Evolutionary conservation across 108 stramenopile species (phyloP).

Genomic region (Tribonema minus): DNA sequence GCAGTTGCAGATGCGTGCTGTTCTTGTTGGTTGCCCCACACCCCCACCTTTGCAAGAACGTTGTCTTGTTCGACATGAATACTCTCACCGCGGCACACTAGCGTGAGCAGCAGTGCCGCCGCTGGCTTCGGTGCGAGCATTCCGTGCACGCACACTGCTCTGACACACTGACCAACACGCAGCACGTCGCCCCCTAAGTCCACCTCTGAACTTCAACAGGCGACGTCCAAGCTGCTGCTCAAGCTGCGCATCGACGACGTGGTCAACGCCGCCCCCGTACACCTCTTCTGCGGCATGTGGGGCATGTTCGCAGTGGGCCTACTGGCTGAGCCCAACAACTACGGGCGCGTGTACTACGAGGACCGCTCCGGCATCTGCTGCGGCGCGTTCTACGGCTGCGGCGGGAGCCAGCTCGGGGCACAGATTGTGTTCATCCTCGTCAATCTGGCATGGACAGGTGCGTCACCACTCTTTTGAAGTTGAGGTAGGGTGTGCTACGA

Average conservation of each 20-base stretch:
- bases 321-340: conserved; percentile 29
- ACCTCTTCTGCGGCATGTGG: conserved; percentile 32
- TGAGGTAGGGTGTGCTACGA: conserved; percentile 24
- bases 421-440: not conserved
- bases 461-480: no score
- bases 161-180: no score
- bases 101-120: no score
- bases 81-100: no score
- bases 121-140: no score
- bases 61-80: no score
- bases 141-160: no score
- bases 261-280: conserved; percentile 12
- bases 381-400: conserved; percentile 35
- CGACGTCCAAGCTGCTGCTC: not conserved
- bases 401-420: conserved; percentile 4
- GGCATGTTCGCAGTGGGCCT: conserved; percentile 40
- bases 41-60: no score
- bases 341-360: conserved; percentile 24
- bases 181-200: not conserved
- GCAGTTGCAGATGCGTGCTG: no score
- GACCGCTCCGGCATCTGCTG: conserved; percentile 15
- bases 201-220: not conserved
- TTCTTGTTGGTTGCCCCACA: no score
- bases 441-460: not conserved
- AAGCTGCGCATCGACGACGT: conserved; percentile 9